phyloP scores from a whole-genome alignment of 106 monocot genomes.

The Phalaenopsis equestris region DNA sequence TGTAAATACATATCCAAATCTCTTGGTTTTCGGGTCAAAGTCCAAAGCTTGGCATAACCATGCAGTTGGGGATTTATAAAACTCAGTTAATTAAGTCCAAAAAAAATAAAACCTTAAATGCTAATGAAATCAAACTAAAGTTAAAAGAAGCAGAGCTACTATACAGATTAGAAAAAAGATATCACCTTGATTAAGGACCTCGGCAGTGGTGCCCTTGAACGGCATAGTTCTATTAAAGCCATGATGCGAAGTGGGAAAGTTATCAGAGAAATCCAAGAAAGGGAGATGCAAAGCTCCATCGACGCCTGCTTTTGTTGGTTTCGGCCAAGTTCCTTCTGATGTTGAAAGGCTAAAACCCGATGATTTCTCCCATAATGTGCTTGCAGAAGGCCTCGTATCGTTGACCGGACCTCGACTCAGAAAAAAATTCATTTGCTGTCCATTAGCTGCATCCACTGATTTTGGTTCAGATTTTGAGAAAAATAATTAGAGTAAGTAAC shows the following conservation, averaged over 20 bases:
- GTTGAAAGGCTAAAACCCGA: constrained; percentile 25
- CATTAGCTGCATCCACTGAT: constrained; percentile 16
- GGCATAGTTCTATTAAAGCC: constrained; percentile 34
- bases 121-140: too few relatives aligned
- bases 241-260: constrained; percentile 15
- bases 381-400: constrained; percentile 6
- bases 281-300: constrained; percentile 24
- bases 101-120: neutral
- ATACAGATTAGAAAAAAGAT: neutral
- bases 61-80: neutral
- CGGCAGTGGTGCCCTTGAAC: constrained; percentile 26
- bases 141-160: neutral
- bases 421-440: constrained; percentile 36
- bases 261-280: constrained; percentile 6
- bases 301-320: constrained; percentile 17
- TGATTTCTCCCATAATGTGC: constrained; percentile 24
- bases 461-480: neutral
- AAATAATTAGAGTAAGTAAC: neutral
- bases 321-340: constrained; percentile 30
- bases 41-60: neutral
- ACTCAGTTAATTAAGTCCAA: neutral
- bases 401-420: constrained; percentile 17
- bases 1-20: too few relatives aligned
- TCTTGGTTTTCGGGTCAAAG: neutral
- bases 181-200: constrained; percentile 47